Base-by-base conservation (phyloP, 176 grass and related monocot species). In the Alloteropsis semialata region DNA sequence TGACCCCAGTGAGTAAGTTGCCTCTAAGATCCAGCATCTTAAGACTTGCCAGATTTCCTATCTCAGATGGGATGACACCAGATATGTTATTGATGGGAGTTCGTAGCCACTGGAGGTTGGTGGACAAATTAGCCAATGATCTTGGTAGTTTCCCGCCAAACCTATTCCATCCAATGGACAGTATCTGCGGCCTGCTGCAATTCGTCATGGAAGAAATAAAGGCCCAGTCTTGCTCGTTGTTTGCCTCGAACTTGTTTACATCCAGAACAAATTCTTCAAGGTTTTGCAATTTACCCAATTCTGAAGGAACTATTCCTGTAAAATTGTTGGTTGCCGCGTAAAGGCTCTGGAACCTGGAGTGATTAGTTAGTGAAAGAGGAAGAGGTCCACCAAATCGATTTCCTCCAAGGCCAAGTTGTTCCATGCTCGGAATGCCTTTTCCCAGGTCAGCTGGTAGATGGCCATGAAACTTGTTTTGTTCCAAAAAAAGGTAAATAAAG, bases 191-290 rank as follows among this genome's bases (percentile, higher is more conserved):
- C 0, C 8, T 61, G 24, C 38, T 62, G 19, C 75, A 61, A 28
- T 77, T 77, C 42, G 55, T 45, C 25, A 77, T 30, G 45, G 75
- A 77, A 45, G 75, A 42, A 45, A 77, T 1, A 30, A 77, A 77
- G 7, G 11, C 37, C 56, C 75, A 77, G 60, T 77, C 75, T 22
- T 45, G 38, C 3, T 77, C 25, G 10, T 61, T 62, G 16, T 60
- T 61, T 62, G 75, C 75, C 38, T 32, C 56, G 6, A 77, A 61
- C 56, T 45, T 28, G 39, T 61, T 77, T n/a, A n/a, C n/a, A 4
- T 3, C 5, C 8, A 60, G 75, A 22, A 0, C 0, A 57, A 77
- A 61, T 21, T 15, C 6, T 62, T 42, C 7, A 42, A 42, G 39
- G 8, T 42, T 42, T 42, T 42, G 6, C 39, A 42, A 42, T 42